Percentiles rank a stretch among this genome's conserved stretches.
Conservation (phyloP, 2,329 filamentous ascomycete genomes). For the Scytalidium lignicola region DNA sequence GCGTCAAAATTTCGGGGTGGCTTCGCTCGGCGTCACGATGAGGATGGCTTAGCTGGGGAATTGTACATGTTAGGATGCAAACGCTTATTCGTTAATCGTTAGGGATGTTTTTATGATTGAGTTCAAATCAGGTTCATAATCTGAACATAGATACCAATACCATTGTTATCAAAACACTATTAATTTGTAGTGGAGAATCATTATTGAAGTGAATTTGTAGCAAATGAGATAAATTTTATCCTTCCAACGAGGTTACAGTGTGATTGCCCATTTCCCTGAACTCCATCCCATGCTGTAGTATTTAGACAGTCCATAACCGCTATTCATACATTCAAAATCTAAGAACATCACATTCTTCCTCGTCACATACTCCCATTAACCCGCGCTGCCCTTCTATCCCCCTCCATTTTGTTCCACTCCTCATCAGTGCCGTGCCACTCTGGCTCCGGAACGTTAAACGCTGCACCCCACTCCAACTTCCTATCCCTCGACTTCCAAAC, state of each 20-base stretch:
- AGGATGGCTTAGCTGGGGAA: background rate
- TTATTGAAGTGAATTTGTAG: background rate
- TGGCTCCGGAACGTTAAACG: slow-evolving; percentile 30
- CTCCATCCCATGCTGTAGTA: background rate
- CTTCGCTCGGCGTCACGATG: background rate
- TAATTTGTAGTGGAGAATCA: background rate
- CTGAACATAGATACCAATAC: background rate
- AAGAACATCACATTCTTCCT: background rate
- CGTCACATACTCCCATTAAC: slow-evolving; percentile 2
- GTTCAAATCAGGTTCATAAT: background rate
- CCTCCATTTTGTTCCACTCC: slow-evolving; percentile 30
- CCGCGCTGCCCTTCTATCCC: slow-evolving; percentile 15
- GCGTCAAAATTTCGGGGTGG: background rate
- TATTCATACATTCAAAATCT: background rate
- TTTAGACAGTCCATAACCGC: background rate
- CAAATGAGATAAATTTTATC: background rate
- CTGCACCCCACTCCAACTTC: slow-evolving; percentile 43
- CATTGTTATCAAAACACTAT: too few species aligned
- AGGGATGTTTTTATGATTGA: background rate
- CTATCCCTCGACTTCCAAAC: slow-evolving; percentile 74
- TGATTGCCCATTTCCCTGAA: background rate
- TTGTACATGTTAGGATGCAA: background rate
- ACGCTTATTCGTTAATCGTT: background rate
- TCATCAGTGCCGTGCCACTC: slow-evolving; percentile 37
- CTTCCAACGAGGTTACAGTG: background rate